phyloP scores from a whole-genome alignment of 2,329 filamentous ascomycete genomes.

The Emmonsiellopsis sp. region DNA sequence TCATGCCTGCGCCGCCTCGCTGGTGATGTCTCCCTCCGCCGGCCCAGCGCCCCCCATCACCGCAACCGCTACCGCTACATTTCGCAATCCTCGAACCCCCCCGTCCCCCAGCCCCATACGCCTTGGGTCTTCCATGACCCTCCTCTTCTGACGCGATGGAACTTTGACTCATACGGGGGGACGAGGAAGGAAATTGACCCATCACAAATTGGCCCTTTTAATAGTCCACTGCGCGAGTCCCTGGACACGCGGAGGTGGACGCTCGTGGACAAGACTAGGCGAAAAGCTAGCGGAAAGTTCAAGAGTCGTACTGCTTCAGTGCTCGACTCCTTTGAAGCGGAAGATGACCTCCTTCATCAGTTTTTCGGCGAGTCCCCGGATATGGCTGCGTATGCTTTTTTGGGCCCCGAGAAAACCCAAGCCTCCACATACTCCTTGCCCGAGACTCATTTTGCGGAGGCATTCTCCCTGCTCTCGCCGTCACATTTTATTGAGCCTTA shows the following conservation, averaged over 20 bases:
- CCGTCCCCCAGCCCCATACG: too few species aligned
- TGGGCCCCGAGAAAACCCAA: slow-evolving; percentile 6
- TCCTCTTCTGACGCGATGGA: too few species aligned
- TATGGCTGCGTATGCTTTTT: slow-evolving; percentile 12
- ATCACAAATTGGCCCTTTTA: too few species aligned
- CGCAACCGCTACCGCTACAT: slow-evolving; percentile 3
- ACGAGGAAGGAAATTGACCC: too few species aligned
- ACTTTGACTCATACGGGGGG: too few species aligned
- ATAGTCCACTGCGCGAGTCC: too few species aligned
- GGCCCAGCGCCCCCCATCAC: not conserved
- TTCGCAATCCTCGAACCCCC: too few species aligned
- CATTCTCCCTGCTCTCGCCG: slow-evolving; percentile 56
- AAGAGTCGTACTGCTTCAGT: not conserved
- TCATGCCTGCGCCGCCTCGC: slow-evolving; percentile 16
- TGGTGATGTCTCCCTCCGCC: slow-evolving; percentile 2
- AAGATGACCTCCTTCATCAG: not conserved
- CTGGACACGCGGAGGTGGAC: too few species aligned
- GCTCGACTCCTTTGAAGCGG: not conserved
- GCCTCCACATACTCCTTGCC: slow-evolving; percentile 34
- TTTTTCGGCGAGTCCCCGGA: slow-evolving; percentile 9
- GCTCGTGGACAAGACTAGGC: too few species aligned
- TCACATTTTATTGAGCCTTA: slow-evolving; percentile 39
- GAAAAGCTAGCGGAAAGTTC: too few species aligned
- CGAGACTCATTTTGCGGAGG: slow-evolving; percentile 51
- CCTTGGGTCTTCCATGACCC: too few species aligned